Base-by-base conservation (phyloP, 2,329 filamentous ascomycete species). In the Orbilia blumenaviensis region DNA sequence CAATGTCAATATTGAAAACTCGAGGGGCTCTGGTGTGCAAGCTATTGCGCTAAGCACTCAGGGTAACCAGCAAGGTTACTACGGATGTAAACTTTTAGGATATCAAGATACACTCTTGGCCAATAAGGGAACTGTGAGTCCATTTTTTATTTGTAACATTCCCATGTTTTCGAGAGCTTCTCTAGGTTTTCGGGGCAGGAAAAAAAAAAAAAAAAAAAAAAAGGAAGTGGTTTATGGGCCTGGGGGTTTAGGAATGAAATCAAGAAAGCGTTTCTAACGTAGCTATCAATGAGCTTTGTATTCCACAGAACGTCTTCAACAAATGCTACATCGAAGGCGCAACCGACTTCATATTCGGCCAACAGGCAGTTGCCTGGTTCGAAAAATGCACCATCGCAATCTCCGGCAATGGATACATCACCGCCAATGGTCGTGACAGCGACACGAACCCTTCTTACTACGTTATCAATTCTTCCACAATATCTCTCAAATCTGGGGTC, bases 341-440 rank as follows among this genome's bases (percentile, higher is more conserved):
- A 1, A 86, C 87, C 46, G 88, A 89, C 79, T 88, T 88, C 80
- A 87, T 88, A 78, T 90, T 89, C 80, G 85, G 88, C 62, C 84
- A 88, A 81, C 78, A 84, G 64, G 84, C 86, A 34, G 80, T 82
- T 62, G 83, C 84, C 52, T 89, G 86, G 87, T 86, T 86, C 80
- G 85, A 87, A 64, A 79, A 82, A 18, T 84, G 84, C 76, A 83
- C 84, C 48, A 85, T 89, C 77, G 82, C 84, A 44, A 85, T 86
- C 58, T 81, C 85, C 8, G 80, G 81, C 16, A 82, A 82, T 1
- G 86, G 86, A 14, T 86, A 83, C 79, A 83, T 87, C 75, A 86
- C 85, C 8, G 84, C 84, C 68, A 83, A 82, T 63, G 86, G 86
- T 5, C 83, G 85, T 50, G 66, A 82, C 27, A 81, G 82, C 10